Conservation (phyloP, 2,329 filamentous ascomycete genomes). For the Amesomyces nigricolor region DNA sequence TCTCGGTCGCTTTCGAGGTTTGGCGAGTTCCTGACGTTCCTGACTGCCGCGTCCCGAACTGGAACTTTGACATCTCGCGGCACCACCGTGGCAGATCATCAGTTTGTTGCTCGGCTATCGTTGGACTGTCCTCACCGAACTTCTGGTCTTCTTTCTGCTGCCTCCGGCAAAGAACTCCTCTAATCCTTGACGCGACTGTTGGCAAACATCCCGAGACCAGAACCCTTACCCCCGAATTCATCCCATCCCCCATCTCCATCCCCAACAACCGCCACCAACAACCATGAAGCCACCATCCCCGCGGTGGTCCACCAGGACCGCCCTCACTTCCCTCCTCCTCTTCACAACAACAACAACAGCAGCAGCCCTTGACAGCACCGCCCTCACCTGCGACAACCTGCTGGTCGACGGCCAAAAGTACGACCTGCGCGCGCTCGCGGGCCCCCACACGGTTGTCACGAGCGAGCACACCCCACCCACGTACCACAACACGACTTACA, state of each 20-base stretch:
- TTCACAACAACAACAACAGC: neutral
- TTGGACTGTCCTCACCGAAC: too few relatives aligned
- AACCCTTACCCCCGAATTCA: neutral
- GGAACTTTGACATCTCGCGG: neutral
- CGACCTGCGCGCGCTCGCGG: constrained; percentile 57
- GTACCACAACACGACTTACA: constrained; percentile 71
- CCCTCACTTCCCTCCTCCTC: constrained; percentile 1
- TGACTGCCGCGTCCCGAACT: neutral
- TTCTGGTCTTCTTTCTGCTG: too few relatives aligned
- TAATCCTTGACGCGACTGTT: too few relatives aligned
- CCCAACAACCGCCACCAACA: neutral
- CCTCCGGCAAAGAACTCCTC: too few relatives aligned
- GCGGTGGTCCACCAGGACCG: neutral
- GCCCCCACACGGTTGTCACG: constrained; percentile 64
- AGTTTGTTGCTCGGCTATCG: neutral
- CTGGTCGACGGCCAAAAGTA: constrained; percentile 55
- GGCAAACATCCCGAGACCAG: neutral
- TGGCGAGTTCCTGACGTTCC: neutral
- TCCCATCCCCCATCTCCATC: neutral
- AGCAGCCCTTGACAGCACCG: constrained; percentile 29
- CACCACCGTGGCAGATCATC: neutral
- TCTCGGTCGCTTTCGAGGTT: neutral
- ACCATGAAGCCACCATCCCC: constrained; percentile 9
- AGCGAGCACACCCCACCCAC: constrained; percentile 47
- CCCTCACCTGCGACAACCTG: constrained; percentile 58